Conservation (phyloP, 495 filamentous ascomycete genomes). For the Cercophora samala region DNA sequence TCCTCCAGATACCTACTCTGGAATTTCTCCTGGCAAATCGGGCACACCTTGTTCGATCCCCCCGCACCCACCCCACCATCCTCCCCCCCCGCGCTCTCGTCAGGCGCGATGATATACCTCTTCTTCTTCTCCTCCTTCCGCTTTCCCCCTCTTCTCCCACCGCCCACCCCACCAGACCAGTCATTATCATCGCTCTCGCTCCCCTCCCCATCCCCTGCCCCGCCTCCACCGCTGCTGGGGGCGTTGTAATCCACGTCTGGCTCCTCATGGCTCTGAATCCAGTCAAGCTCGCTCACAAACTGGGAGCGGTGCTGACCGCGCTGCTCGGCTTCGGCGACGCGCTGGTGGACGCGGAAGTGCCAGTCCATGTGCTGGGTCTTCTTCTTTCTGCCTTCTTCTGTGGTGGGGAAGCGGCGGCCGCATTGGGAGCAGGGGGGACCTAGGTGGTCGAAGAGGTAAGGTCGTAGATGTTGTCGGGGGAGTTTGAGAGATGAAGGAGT, state of each 20-base stretch:
- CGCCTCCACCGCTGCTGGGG: constrained; percentile 11
- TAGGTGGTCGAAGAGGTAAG: constrained; percentile 69
- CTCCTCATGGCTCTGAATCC: constrained; percentile 78
- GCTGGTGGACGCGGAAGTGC: constrained; percentile 93
- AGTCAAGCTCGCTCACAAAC: constrained; percentile 92
- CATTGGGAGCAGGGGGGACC: constrained; percentile 88
- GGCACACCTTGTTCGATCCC: constrained; percentile 69
- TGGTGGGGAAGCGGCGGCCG: constrained; percentile 76
- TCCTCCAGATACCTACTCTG: constrained; percentile 86
- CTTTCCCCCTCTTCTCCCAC: not conserved
- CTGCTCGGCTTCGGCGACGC: constrained; percentile 75
- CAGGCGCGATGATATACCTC: constrained; percentile 78
- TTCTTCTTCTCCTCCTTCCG: constrained; percentile 47
- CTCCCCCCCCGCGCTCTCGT: constrained; percentile 47
- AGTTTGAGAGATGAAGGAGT: constrained; percentile 18
- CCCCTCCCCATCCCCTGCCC: constrained; percentile 8
- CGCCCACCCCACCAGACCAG: not conserved
- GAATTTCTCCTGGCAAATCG: constrained; percentile 94
- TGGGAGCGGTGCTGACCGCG: constrained; percentile 84
- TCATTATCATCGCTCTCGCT: constrained; percentile 8
- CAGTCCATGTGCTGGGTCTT: constrained; percentile 96
- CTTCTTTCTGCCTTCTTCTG: constrained; percentile 71
- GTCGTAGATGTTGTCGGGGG: constrained; percentile 68
- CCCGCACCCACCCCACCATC: constrained; percentile 52
- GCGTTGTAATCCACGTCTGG: constrained; percentile 58